A percentile compares a stretch with the other conserved stretches of the same genome.
These are phyloP conservation scores for Aquilaria malaccensis DNA, from an alignment of 345 rosid species.

Conservation along the genomic window DNA sequence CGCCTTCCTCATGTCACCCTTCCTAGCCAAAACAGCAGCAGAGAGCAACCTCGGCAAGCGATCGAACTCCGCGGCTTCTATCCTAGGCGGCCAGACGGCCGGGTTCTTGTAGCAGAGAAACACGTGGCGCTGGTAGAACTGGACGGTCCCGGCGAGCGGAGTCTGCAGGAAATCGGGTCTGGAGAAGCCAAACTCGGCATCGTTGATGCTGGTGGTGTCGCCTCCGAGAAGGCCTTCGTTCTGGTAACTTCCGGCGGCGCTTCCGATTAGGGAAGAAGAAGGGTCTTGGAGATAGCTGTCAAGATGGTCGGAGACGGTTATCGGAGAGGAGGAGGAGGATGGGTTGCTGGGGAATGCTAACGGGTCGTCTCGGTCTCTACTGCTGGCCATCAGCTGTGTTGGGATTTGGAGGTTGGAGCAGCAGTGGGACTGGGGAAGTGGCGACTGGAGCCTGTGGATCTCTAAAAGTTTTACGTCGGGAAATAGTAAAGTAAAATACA, in stretches of 20 bases:
- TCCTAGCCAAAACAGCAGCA: conserved; percentile 66
- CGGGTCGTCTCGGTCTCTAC: conserved; percentile 53
- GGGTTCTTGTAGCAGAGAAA: conserved; percentile 95
- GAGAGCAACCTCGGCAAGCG: conserved; percentile 93
- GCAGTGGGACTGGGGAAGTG: too few relatives aligned
- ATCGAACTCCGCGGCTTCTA: conserved; percentile 98
- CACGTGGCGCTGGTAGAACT: conserved; percentile 79
- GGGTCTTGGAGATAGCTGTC: conserved; percentile 47
- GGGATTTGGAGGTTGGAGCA: too few relatives aligned
- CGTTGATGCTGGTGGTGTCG: conserved; percentile 24
- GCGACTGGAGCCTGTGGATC: too few relatives aligned
- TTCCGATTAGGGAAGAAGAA: conserved; percentile 43
- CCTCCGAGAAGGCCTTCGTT: conserved; percentile 57
- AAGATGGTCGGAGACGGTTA: conserved; percentile 56
- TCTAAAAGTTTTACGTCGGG: too few relatives aligned
- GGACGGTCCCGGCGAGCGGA: conserved; percentile 73
- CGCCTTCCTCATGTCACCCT: conserved; percentile 60
- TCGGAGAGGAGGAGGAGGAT: conserved; percentile 66
- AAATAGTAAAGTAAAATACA: too few relatives aligned
- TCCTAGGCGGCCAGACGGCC: conserved; percentile 88
- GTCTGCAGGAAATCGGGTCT: conserved; percentile 66
- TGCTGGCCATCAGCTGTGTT: conserved; percentile 39
- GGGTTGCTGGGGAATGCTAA: conserved; percentile 43
- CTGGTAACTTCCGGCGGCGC: conserved; percentile 76
- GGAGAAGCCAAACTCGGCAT: conserved; percentile 71